Evolutionary conservation across 2,329 filamentous ascomycete genomes (phyloP).

Genomic region (Sporothrix pallida): DNA sequence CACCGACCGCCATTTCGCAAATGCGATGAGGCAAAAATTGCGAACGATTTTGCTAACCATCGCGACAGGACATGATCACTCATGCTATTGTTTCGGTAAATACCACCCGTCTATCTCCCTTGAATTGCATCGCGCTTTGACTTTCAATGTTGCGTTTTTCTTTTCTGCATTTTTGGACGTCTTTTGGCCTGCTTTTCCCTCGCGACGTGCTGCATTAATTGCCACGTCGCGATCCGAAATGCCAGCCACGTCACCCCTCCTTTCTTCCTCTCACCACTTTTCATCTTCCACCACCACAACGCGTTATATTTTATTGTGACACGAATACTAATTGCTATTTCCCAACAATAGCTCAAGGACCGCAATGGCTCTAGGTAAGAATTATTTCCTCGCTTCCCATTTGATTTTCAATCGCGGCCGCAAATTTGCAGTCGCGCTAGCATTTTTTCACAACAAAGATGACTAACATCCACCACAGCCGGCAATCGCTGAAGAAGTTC

Average conservation of each 20-base stretch:
- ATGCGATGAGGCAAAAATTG: conserved; percentile 11
- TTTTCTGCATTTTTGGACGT: conserved; percentile 33
- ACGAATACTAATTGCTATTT: conserved; percentile 35
- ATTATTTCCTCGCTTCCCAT: conserved; percentile 24
- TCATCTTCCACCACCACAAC: background rate
- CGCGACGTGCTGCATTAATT: conserved; percentile 16
- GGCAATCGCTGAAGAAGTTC: conserved; percentile 67
- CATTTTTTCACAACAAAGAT: conserved; percentile 33
- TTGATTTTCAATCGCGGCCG: conserved; percentile 29
- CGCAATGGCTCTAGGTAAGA: conserved; percentile 63
- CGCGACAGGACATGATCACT: conserved; percentile 64
- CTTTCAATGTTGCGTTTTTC: conserved; percentile 29
- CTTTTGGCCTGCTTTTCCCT: background rate
- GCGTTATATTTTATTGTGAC: conserved; percentile 10
- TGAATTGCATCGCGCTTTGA: conserved; percentile 28
- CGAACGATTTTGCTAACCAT: conserved; percentile 30
- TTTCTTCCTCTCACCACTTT: background rate
- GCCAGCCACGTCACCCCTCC: conserved; percentile 33
- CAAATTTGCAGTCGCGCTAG: background rate
- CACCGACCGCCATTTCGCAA: conserved; percentile 22
- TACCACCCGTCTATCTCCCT: conserved; percentile 44
- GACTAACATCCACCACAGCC: conserved; percentile 50
- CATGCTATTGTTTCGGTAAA: conserved; percentile 67
- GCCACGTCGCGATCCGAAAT: conserved; percentile 33
- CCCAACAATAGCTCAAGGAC: conserved; percentile 61